A percentile compares a stretch with the other conserved stretches of the same genome.
phyloP scores from a whole-genome alignment of 2,329 filamentous ascomycete species.

The Ophiostoma ulmi region DNA sequence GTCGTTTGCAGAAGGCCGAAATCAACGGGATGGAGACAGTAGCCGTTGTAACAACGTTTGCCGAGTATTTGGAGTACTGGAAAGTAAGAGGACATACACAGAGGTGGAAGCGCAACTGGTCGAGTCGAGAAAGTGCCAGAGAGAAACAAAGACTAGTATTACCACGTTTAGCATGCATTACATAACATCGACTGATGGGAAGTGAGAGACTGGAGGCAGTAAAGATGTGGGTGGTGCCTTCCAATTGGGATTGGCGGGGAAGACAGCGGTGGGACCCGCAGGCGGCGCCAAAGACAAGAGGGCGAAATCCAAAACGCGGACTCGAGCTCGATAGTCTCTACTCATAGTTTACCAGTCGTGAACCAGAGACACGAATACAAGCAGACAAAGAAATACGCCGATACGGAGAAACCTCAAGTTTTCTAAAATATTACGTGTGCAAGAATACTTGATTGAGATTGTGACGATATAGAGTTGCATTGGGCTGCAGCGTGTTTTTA shows the following conservation, averaged over 20 bases:
- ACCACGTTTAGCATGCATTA: constrained; percentile 7
- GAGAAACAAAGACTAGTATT: neutral
- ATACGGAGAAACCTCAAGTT: neutral
- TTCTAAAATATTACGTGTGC: neutral
- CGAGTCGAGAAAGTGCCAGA: constrained; percentile 1
- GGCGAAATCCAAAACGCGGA: neutral
- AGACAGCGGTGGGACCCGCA: constrained; percentile 12
- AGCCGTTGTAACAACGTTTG: neutral
- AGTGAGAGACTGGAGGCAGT: neutral
- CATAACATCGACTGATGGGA: neutral
- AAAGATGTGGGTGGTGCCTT: constrained; percentile 11
- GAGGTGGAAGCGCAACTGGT: neutral
- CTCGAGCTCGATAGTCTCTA: neutral
- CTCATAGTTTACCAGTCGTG: neutral
- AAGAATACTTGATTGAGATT: neutral
- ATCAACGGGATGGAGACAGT: neutral
- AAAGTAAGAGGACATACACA: neutral
- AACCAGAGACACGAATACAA: neutral
- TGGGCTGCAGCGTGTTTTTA: neutral
- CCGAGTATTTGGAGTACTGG: neutral
- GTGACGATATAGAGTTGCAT: neutral
- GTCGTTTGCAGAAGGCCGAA: neutral
- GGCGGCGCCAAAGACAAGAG: neutral
- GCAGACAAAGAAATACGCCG: neutral
- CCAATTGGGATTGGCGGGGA: constrained; percentile 23